phyloP scores from a whole-genome alignment of 441 rosid species.

The Dalechampia spathulata region DNA sequence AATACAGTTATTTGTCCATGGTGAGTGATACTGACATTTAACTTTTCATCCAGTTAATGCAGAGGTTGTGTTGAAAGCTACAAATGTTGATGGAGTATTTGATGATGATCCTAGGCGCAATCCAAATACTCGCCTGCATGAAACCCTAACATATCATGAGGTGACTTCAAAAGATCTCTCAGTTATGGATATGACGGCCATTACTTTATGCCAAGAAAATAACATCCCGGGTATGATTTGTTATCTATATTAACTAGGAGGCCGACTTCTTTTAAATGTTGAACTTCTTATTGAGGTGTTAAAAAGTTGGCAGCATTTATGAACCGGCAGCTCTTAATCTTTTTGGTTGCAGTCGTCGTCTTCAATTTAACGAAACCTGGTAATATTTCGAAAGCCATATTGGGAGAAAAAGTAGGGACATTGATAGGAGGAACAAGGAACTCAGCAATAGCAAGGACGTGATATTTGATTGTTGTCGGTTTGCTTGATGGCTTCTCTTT shows the following conservation, averaged over 20 bases:
- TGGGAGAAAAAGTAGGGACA: constrained; percentile 84
- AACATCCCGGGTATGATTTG: constrained; percentile 67
- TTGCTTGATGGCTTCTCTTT: not conserved
- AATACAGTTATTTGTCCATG: not conserved
- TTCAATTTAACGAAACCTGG: constrained; percentile 73
- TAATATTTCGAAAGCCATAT: constrained; percentile 76
- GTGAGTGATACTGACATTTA: not conserved
- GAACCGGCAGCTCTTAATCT: not conserved
- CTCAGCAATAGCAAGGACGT: constrained; percentile 28
- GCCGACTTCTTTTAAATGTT: not conserved
- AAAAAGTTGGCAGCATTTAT: not conserved
- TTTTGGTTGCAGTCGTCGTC: constrained; percentile 57
- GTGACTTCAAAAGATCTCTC: constrained; percentile 86
- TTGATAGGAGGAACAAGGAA: constrained; percentile 57
- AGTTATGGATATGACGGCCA: constrained; percentile 96
- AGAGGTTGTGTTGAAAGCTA: constrained; percentile 84
- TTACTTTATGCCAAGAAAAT: constrained; percentile 92
- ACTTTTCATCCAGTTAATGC: constrained; percentile 59
- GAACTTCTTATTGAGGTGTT: not conserved
- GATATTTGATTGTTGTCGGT: not conserved
- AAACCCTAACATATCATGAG: constrained; percentile 67
- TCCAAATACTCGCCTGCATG: constrained; percentile 73
- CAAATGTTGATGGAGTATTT: constrained; percentile 85
- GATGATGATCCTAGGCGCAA: constrained; percentile 77
- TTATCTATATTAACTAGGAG: not conserved